Evolutionary conservation across 2,329 filamentous ascomycete genomes (phyloP).

Genomic region (Coniochaeta sp.): DNA sequence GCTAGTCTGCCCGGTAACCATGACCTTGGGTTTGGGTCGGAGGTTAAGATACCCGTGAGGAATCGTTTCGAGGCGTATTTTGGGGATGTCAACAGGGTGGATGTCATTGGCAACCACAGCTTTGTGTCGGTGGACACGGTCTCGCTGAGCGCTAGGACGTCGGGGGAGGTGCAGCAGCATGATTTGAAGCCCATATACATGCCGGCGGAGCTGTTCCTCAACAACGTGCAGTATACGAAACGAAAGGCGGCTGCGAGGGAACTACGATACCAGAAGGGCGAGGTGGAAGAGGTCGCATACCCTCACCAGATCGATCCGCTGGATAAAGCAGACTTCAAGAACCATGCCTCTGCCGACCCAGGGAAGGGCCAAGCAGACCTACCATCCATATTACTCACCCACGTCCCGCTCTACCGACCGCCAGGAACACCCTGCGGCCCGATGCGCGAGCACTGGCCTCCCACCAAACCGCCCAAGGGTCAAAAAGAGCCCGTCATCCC

Average conservation of each 20-base stretch:
- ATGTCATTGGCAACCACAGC: conserved; percentile 89
- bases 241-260: conserved; percentile 62
- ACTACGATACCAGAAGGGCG: conserved; percentile 56
- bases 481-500: conserved; percentile 44
- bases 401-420: conserved; percentile 81
- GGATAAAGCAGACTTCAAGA: conserved; percentile 35
- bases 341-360: conserved; percentile 31
- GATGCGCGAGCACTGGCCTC: conserved; percentile 75
- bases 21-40: conserved; percentile 83
- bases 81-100: conserved; percentile 83
- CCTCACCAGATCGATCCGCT: conserved; percentile 54
- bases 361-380: conserved; percentile 52
- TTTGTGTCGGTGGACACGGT: conserved; percentile 89
- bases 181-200: conserved; percentile 61
- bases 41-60: conserved; percentile 73
- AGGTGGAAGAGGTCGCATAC: conserved; percentile 47
- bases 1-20: conserved; percentile 89
- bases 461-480: conserved; percentile 53
- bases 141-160: conserved; percentile 69
- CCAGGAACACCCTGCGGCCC: conserved; percentile 84
- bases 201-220: conserved; percentile 70
- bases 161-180: conserved; percentile 40
- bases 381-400: conserved; percentile 82
- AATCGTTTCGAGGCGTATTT: conserved; percentile 84
- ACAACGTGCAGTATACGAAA: conserved; percentile 57